Evolutionary conservation across 2,329 filamentous ascomycete species (phyloP), one percentile per base, ranked within the genome.

Genomic region (Fusarium heterosporum): DNA sequence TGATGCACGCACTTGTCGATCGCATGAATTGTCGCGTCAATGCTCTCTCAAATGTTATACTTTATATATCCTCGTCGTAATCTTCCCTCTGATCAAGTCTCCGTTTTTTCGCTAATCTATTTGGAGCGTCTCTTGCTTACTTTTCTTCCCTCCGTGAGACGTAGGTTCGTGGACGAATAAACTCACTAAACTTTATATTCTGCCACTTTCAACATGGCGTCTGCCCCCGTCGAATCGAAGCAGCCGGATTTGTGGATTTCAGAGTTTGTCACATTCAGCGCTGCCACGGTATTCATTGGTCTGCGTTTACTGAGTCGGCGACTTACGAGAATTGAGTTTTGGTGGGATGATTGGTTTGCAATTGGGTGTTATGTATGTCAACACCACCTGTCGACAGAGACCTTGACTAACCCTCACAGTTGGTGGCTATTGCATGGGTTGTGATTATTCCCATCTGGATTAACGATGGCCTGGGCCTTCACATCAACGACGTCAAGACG

Each of bases 321-420:
- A 3, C 57, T 69, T 6, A 69, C 61, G 17, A 69, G 61, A 12
- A 54, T 69, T 38, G 50, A 51, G 8, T 61, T 69, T 1, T 69
- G 61, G 53, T 69, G 66, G 66, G 66, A 69, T 54, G 66, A 69
- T 19, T 69, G 51, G 57, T 69, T 69, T 41, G 66, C 66, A 8
- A 22, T 69, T 1, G 25, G 63, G 1, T 66, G 66, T 25, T 69
- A 69, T 14, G 66, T 69, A 19, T 14, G 58, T 41, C 9, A 1
- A 7, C 16, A 4, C 8, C 14, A 12, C 6, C 26, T 13, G 4
- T 16, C 7, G 7, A 1, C 0, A 4, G 14, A 4, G 1, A 7
- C 4, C 6, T 28, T 42, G 32, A 14, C 48, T 64, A 26, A 64
- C 48, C 48, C n/a, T 30, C 22, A 8, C 10, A 69, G 66, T 30